Conservation (phyloP, 2,329 filamentous ascomycete genomes). For the Clarireedia hainanense region DNA sequence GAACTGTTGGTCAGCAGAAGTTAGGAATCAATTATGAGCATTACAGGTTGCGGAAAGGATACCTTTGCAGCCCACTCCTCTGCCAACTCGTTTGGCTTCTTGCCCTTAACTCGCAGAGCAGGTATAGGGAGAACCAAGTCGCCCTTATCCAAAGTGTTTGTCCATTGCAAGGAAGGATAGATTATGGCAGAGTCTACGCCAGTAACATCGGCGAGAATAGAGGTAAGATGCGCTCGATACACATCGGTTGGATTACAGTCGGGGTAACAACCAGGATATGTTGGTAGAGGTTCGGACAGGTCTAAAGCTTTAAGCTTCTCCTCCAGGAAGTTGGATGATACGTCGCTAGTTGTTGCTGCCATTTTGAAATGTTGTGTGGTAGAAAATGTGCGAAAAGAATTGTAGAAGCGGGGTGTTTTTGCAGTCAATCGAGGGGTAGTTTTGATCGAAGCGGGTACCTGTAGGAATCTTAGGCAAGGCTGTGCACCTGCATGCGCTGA, state of each 20-base stretch:
- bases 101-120: slow-evolving; percentile 68
- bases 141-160: slow-evolving; percentile 70
- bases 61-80: slow-evolving; percentile 56
- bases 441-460: slow-evolving; percentile 4
- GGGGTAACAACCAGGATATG: slow-evolving; percentile 53
- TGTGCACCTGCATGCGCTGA: background rate
- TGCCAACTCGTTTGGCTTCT: slow-evolving; percentile 55
- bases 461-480: slow-evolving; percentile 1
- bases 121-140: slow-evolving; percentile 73
- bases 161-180: slow-evolving; percentile 72
- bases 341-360: slow-evolving; percentile 16
- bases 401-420: slow-evolving; percentile 6
- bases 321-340: slow-evolving; percentile 7
- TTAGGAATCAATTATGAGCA: background rate
- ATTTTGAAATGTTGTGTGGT: slow-evolving; percentile 16
- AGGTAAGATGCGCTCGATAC: slow-evolving; percentile 69
- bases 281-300: slow-evolving; percentile 19
- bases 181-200: slow-evolving; percentile 64
- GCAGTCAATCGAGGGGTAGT: slow-evolving; percentile 3
- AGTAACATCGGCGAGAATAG: slow-evolving; percentile 58
- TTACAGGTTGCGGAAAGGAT: slow-evolving; percentile 3
- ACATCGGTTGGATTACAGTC: slow-evolving; percentile 70
- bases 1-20: slow-evolving; percentile 41
- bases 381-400: slow-evolving; percentile 13
- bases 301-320: slow-evolving; percentile 26